A percentile compares a stretch with the other conserved stretches of the same genome.
phyloP scores from a whole-genome alignment of 768 basidiomycete species.

The Trametes meyenii region DNA sequence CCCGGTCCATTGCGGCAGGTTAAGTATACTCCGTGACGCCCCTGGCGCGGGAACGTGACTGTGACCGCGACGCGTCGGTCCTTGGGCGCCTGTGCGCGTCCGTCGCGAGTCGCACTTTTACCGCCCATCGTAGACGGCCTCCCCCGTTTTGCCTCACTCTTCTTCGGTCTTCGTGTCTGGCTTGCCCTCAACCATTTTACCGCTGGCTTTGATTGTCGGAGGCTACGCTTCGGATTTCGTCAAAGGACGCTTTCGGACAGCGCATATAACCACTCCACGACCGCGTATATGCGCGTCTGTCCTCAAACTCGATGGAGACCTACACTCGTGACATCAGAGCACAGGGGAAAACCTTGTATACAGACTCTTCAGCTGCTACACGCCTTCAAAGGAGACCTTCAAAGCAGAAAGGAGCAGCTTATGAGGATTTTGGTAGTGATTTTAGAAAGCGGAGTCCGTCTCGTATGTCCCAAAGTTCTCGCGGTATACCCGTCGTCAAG shows the following conservation, averaged over 20 bases:
- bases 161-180: neutral
- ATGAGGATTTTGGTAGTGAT: slow-evolving; percentile 30
- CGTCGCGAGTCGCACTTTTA: neutral
- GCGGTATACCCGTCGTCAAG: neutral
- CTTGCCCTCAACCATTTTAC: no score
- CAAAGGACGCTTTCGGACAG: no score
- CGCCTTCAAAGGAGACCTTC: slow-evolving; percentile 14
- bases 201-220: no score
- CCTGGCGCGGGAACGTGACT: slow-evolving; percentile 9
- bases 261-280: neutral
- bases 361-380: slow-evolving; percentile 22
- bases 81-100: slow-evolving; percentile 5
- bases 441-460: slow-evolving; percentile 11
- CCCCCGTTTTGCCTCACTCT: no score
- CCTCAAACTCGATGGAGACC: slow-evolving; percentile 12
- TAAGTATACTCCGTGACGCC: neutral
- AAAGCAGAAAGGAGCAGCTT: neutral
- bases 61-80: slow-evolving; percentile 12
- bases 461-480: neutral
- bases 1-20: no score
- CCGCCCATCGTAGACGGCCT: no score
- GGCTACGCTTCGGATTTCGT: no score
- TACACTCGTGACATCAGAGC: slow-evolving; percentile 5
- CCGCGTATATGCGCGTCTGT: neutral
- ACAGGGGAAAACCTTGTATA: slow-evolving; percentile 20